phyloP scores from a whole-genome alignment of 257 asterid genomes.

The Scutellaria galericulata region DNA sequence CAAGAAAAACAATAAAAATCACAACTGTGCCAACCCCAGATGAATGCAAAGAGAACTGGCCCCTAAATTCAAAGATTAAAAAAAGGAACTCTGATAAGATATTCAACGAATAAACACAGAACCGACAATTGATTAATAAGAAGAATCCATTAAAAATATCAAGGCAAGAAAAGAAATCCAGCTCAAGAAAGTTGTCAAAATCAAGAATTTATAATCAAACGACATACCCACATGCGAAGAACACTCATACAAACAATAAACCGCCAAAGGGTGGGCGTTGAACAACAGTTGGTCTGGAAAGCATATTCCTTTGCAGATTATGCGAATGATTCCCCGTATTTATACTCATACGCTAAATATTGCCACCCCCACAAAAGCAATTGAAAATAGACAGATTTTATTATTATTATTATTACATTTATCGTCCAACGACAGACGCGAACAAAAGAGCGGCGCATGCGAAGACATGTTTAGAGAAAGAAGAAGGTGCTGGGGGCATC shows the following conservation, averaged over 20 bases:
- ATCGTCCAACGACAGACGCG: slow-evolving; percentile 5
- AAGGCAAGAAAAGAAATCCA: slow-evolving; percentile 34
- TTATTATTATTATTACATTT: neutral
- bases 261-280: slow-evolving; percentile 59
- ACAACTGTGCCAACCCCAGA: slow-evolving; percentile 34
- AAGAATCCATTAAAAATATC: slow-evolving; percentile 9
- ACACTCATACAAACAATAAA: slow-evolving; percentile 49
- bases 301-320: slow-evolving; percentile 66
- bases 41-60: slow-evolving; percentile 32
- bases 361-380: slow-evolving; percentile 34
- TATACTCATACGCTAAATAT: slow-evolving; percentile 36
- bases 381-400: slow-evolving; percentile 7
- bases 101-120: slow-evolving; percentile 22
- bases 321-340: slow-evolving; percentile 59
- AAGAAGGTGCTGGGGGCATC: slow-evolving; percentile 23
- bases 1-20: slow-evolving; percentile 38
- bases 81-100: slow-evolving; percentile 5
- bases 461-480: slow-evolving; percentile 22
- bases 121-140: slow-evolving; percentile 25
- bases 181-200: slow-evolving; percentile 45
- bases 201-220: slow-evolving; percentile 38
- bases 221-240: slow-evolving; percentile 58
- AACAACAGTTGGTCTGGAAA: slow-evolving; percentile 48
- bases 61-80: slow-evolving; percentile 7
- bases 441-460: slow-evolving; percentile 22